Conservation (phyloP, 164 flowering plant genomes). For the Berberis vulgaris region DNA sequence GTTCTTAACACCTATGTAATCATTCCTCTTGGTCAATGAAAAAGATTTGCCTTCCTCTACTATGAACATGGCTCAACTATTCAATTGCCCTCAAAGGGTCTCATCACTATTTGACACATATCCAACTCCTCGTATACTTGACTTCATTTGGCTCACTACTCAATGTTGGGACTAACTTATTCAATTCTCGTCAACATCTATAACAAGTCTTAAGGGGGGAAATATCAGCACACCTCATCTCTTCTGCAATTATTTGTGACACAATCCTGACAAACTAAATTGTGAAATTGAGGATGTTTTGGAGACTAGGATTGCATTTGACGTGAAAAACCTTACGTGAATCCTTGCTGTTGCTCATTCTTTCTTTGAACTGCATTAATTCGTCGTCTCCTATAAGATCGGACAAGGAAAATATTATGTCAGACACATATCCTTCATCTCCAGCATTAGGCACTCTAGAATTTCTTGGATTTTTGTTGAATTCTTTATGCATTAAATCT, state of each 20-base stretch:
- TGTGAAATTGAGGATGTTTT: too few species aligned
- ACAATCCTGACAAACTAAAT: too few species aligned
- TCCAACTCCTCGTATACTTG: too few species aligned
- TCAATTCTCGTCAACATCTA: too few species aligned
- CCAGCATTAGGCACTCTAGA: slow-evolving; percentile 20
- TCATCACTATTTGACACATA: neutral
- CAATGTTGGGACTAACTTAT: too few species aligned
- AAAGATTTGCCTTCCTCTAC: neutral
- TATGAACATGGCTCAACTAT: neutral
- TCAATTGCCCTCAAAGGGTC: neutral
- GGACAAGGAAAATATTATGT: slow-evolving; percentile 12
- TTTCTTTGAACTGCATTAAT: neutral
- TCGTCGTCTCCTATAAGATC: slow-evolving; percentile 17
- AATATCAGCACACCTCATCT: too few species aligned
- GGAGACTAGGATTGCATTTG: too few species aligned
- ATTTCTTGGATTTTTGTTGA: slow-evolving; percentile 10
- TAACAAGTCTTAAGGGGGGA: too few species aligned
- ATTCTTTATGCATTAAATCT: slow-evolving; percentile 16
- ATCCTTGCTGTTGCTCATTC: too few species aligned
- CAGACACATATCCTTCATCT: slow-evolving; percentile 24
- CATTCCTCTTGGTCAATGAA: neutral
- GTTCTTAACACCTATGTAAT: slow-evolving; percentile 4
- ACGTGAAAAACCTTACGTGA: too few species aligned
- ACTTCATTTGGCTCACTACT: too few species aligned
- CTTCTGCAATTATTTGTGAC: too few species aligned